Evolutionary conservation across 768 basidiomycete genomes (phyloP).

Genomic region (Suillus subaureus): DNA sequence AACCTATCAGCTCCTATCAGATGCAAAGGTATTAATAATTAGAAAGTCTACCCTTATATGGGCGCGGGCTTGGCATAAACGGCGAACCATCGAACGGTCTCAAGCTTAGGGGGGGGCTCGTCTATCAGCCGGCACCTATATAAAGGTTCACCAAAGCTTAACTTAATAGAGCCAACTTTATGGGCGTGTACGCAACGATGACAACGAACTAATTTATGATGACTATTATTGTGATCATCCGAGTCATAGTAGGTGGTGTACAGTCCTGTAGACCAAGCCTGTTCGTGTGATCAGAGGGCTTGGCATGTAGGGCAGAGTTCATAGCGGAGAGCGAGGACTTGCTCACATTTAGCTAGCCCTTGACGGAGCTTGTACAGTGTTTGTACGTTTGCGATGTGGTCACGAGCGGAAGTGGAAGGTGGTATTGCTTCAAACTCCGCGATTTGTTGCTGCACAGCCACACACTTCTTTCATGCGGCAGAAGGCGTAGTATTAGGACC

Average conservation of each 20-base stretch:
- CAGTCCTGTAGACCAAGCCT: not conserved
- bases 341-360: conserved; percentile 2
- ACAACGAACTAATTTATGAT: not conserved
- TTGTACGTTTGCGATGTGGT: not conserved
- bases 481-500: not conserved
- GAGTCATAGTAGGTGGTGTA: not conserved
- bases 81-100: not conserved
- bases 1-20: not conserved
- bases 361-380: conserved; percentile 1
- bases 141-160: not conserved
- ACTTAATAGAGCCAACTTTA: not conserved
- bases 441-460: not conserved
- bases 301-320: not conserved
- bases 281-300: not conserved
- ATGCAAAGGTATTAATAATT: not conserved
- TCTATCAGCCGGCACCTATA: not conserved
- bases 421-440: not conserved
- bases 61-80: not conserved
- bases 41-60: not conserved
- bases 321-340: not conserved
- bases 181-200: not conserved
- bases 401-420: not conserved
- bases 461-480: not conserved
- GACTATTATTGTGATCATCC: not conserved
- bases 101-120: not conserved